Base-by-base conservation (phyloP, 1,139 yeast genomes). In the Yamadazyma dendronema region DNA sequence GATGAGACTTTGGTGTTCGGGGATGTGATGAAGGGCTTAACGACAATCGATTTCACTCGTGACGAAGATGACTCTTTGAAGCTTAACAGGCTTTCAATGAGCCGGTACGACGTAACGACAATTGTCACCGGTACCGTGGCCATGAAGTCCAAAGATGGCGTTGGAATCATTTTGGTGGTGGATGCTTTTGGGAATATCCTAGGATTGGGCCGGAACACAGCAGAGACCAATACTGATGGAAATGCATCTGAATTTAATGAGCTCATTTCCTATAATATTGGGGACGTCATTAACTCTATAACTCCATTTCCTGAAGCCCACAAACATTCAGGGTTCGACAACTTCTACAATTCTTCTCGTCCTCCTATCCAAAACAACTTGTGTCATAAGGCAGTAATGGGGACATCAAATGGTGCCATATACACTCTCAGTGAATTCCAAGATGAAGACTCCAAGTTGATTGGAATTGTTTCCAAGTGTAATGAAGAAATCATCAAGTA, bases 341-440 rank as follows among this genome's bases (percentile, higher is more conserved):
- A n/a, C n/a, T n/a, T n/a, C n/a, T n/a, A n/a, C n/a, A n/a, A n/a
- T n/a, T n/a, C n/a, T n/a, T n/a, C n/a, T n/a, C n/a, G n/a, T n/a
- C n/a, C n/a, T n/a, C n/a, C n/a, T n/a, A n/a, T n/a, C n/a, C n/a
- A n/a, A n/a, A n/a, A n/a, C n/a, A n/a, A n/a, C n/a, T n/a, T 26
- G 9, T 13, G 5, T 6, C 29, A 12, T 14, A 31, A 49, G 14
- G 63, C 56, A 0, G 34, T 65, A 1, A 37, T 67, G 16, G 74
- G 72, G 3, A 68, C 74, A 0, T 56, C 57, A 1, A 54, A 54
- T 43, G 75, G 75, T 7, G 69, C 63, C 3, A 44, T 68, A 8
- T 64, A 59, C 38, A 41, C 37, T 3, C 12, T 53, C 4, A 44
- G 49, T 29, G 52, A 50, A 22, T 53, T 60, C 38, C 58, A 49